Conservation (phyloP, 2,329 filamentous ascomycete genomes). For the Calonectria ilicicola region DNA sequence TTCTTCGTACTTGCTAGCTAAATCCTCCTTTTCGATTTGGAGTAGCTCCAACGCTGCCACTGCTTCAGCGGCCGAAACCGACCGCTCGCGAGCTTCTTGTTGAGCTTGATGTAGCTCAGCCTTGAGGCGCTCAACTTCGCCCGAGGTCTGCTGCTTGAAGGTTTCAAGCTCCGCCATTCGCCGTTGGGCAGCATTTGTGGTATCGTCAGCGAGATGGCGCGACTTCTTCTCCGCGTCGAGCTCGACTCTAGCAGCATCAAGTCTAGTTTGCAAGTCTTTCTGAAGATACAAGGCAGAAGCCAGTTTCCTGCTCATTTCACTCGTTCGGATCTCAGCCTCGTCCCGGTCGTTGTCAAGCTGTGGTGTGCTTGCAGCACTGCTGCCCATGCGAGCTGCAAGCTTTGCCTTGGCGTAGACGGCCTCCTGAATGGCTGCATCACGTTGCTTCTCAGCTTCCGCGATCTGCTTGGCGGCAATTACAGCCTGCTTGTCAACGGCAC, state of each 20-base stretch:
- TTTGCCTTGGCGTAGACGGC: slow-evolving; percentile 96
- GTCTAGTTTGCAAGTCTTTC: slow-evolving; percentile 80
- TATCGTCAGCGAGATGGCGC: slow-evolving; percentile 89
- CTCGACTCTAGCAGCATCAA: slow-evolving; percentile 77
- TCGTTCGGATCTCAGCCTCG: slow-evolving; percentile 66
- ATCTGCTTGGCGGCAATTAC: slow-evolving; percentile 88
- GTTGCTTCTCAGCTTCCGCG: slow-evolving; percentile 93
- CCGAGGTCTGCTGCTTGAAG: slow-evolving; percentile 84
- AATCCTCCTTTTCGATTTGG: slow-evolving; percentile 86
- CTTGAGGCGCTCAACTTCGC: slow-evolving; percentile 87
- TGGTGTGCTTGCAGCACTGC: slow-evolving; percentile 72
- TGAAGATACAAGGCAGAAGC: slow-evolving; percentile 85
- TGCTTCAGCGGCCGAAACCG: slow-evolving; percentile 81
- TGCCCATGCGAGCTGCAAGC: slow-evolving; percentile 79
- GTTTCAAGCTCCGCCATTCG: slow-evolving; percentile 86
- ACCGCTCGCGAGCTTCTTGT: slow-evolving; percentile 82
- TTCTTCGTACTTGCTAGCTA: slow-evolving; percentile 76
- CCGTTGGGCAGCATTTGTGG: slow-evolving; percentile 82
- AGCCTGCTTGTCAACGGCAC: slow-evolving; percentile 89
- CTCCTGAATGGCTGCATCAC: slow-evolving; percentile 93
- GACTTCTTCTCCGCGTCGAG: slow-evolving; percentile 85
- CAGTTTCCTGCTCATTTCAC: slow-evolving; percentile 84
- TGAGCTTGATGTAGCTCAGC: slow-evolving; percentile 86
- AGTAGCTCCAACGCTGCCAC: slow-evolving; percentile 79
- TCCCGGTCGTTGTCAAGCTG: slow-evolving; percentile 70